Percentiles rank a stretch among this genome's conserved stretches.
Conservation (phyloP, 371 early-diverging fungal species). For the Capniomyces stellatus region DNA sequence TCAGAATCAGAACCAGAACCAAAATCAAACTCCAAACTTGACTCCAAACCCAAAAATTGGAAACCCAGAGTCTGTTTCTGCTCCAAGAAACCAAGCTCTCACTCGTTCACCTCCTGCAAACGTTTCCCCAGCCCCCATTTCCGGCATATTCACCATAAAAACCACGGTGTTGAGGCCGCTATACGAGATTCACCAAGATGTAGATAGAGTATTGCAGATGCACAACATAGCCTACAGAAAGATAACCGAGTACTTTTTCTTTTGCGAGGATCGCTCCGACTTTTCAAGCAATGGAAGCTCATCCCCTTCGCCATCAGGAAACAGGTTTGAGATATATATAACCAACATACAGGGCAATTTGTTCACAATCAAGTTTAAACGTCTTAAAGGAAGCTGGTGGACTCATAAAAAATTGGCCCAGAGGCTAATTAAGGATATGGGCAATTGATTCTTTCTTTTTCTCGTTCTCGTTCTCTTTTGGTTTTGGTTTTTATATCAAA, state of each 20-base stretch:
- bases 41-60: not conserved
- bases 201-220: constrained; percentile 15
- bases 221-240: constrained; percentile 11
- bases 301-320: not conserved
- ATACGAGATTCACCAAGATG: constrained; percentile 12
- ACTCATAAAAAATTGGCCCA: constrained; percentile 17
- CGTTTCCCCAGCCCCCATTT: not conserved
- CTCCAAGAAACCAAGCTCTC: not conserved
- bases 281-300: constrained; percentile 5
- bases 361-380: constrained; percentile 19
- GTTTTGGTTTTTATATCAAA: not conserved
- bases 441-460: not conserved
- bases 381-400: constrained; percentile 22
- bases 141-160: constrained; percentile 17
- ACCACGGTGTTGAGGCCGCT: constrained; percentile 19
- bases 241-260: constrained; percentile 12
- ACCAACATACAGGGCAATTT: constrained; percentile 18
- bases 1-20: not conserved
- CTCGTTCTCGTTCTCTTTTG: not conserved
- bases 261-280: constrained; percentile 1
- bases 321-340: constrained; percentile 16
- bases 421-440: constrained; percentile 1
- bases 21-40: not conserved
- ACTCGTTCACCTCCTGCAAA: not conserved
- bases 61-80: no score